These are phyloP conservation scores for Dactylellina sp. DNA, from an alignment of 2,329 filamentous ascomycete genomes.

Conservation along the genomic window DNA sequence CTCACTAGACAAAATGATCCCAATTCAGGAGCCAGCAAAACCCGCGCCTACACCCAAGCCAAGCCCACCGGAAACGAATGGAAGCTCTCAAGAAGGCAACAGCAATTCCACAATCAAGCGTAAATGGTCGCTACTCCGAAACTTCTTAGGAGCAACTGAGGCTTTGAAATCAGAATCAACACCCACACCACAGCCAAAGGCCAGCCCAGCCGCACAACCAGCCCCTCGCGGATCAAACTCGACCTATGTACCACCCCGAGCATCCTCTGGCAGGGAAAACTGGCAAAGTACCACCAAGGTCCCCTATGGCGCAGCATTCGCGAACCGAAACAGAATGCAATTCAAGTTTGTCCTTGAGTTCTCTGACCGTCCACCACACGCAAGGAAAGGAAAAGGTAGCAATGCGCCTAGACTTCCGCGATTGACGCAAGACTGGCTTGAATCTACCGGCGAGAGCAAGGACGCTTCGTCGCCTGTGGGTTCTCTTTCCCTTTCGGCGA, in stretches of 20 bases:
- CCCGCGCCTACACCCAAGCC: constrained; percentile 13
- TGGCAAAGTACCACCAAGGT: constrained; percentile 61
- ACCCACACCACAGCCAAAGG: constrained; percentile 31
- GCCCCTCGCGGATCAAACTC: constrained; percentile 58
- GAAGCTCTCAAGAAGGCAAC: constrained; percentile 62
- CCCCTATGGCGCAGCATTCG: constrained; percentile 59
- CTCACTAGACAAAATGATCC: constrained; percentile 48
- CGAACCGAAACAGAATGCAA: constrained; percentile 69
- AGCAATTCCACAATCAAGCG: constrained; percentile 60
- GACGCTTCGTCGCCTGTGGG: constrained; percentile 35
- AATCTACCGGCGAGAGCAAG: constrained; percentile 58
- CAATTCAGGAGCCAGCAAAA: constrained; percentile 27
- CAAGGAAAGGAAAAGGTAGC: constrained; percentile 67
- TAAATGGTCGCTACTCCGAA: constrained; percentile 54
- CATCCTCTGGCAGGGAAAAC: constrained; percentile 41
- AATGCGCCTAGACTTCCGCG: constrained; percentile 76
- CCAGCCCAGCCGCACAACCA: constrained; percentile 26
- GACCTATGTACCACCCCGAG: constrained; percentile 39
- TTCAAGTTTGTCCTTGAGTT: constrained; percentile 78
- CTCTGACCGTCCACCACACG: constrained; percentile 68
- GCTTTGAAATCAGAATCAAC: constrained; percentile 34
- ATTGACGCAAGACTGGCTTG: constrained; percentile 75
- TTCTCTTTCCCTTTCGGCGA: constrained; percentile 31
- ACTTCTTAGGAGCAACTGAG: constrained; percentile 48
- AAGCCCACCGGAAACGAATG: constrained; percentile 61